These are phyloP conservation scores for Chloris gayana DNA, from an alignment of 176 grass and related monocot genomes.

Conservation along the genomic window DNA sequence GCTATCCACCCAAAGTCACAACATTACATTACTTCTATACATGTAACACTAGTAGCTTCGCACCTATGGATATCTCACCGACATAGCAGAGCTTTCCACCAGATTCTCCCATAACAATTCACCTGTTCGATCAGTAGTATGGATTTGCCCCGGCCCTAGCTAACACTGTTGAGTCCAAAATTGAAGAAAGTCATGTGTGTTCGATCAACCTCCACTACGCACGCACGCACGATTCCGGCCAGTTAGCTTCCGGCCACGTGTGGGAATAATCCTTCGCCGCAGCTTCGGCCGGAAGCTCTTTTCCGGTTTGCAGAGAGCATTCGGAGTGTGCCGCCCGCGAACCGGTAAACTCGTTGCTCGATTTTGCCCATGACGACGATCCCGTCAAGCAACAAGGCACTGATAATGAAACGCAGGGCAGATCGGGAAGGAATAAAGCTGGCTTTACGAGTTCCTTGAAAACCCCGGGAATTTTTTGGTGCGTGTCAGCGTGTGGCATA, in stretches of 20 bases:
- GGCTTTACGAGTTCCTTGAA: conserved; percentile 14
- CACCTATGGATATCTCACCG: no score
- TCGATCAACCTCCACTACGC: conserved; percentile 23
- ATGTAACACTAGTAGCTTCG: not conserved
- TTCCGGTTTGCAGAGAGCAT: conserved; percentile 26
- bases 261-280: conserved; percentile 35
- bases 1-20: not conserved
- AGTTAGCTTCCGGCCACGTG: conserved; percentile 6
- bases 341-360: not conserved
- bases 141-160: no score
- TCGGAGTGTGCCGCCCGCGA: conserved; percentile 42
- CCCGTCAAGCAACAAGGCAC: not conserved
- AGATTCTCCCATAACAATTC: no score
- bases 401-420: not conserved
- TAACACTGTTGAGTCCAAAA: no score
- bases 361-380: not conserved
- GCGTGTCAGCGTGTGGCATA: conserved; percentile 3
- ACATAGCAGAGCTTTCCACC: no score
- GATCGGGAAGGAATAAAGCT: conserved; percentile 45
- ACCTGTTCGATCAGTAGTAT: not conserved
- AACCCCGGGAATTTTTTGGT: not conserved
- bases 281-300: conserved; percentile 1
- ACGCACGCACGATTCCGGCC: not conserved
- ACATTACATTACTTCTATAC: conserved; percentile 3
- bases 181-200: no score